Evolutionary conservation across 306 rosid genomes (phyloP), one percentile per base, ranked within the genome.

Genomic region (Gynostemma pentaphyllum): DNA sequence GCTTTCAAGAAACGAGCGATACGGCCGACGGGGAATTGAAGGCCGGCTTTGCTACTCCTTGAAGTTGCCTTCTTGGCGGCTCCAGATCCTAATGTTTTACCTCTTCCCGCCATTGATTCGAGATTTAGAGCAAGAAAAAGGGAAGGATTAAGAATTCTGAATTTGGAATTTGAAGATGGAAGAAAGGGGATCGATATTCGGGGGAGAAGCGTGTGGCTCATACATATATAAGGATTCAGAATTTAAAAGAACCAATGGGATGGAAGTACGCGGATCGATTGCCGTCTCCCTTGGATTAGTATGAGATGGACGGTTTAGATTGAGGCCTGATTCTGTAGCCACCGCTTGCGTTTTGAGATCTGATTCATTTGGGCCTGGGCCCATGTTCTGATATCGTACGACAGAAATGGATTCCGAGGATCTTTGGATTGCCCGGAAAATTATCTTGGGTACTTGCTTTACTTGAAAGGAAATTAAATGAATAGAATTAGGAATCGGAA

Each of bases 21-120:
- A 75, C 96, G 87, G 6, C 94, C 96, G 5, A 88, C 96, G 0
- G 96, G 94, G 14, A 88, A 88, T 53, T 88, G 96, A 5, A 88
- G 80, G 0, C 96, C 96, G 1, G 96, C 96, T 53, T 88, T 88
- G 82, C 84, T 83, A 28, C 90, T 83, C 55, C 96, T 74, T 0
- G 96, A 88, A 1, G 83, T 78, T 12, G 90, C 87, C 75, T 88
- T 88, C 81, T 88, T 88, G 0, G 89, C 59, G 1, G 79, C 64
- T 2, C 86, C 77, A 5, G 96, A 83, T 65, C 90, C 94, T 13
- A 83, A 42, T 32, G 94, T 80, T 54, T 88, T 88, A 24, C 85
- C 95, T n/a, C 89, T 61, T 19, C 90, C 85, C 26, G 81, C 84
- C 84, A 80, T 80, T 62, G 76, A 54, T 5, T 47, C 18, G 18